Evolutionary conservation across 192 early-diverging fungal species (phyloP).

Genomic region (Chytriomyces sp.): DNA sequence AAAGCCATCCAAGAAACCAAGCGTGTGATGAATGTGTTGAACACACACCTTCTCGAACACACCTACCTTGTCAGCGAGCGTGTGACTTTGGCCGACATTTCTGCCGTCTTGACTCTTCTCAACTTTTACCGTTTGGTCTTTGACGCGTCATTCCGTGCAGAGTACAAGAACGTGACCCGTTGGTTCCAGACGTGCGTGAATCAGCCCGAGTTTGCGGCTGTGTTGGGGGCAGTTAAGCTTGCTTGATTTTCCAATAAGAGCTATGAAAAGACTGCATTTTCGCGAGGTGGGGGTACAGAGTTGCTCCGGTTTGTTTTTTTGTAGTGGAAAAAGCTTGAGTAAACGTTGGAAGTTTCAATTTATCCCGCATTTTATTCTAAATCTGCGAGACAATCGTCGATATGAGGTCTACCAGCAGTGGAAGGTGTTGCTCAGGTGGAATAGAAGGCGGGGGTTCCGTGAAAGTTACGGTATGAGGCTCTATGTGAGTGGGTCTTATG

Average conservation of each 20-base stretch:
- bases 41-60: conserved; percentile 78
- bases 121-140: conserved; percentile 63
- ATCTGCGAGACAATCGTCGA: too few species aligned
- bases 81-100: conserved; percentile 89
- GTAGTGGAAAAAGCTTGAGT: neutral
- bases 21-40: conserved; percentile 68
- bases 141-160: conserved; percentile 77
- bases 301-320: neutral
- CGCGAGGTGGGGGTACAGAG: neutral
- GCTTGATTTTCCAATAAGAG: neutral
- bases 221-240: conserved; percentile 68
- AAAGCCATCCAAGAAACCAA: conserved; percentile 70
- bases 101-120: conserved; percentile 62
- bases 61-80: conserved; percentile 93
- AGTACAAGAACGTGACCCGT: conserved; percentile 85
- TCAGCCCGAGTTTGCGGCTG: conserved; percentile 82
- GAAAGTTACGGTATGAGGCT: too few species aligned
- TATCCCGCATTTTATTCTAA: too few species aligned
- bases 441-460: too few species aligned
- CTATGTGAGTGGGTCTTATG: too few species aligned
- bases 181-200: conserved; percentile 86
- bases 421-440: too few species aligned
- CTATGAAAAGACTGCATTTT: neutral
- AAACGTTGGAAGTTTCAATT: neutral
- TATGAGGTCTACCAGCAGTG: too few species aligned